Percentiles rank a stretch among this genome's conserved stretches.
These are phyloP conservation scores for Durusdinium trenchii DNA, from an alignment of 73 alveolate species.

Conservation along the genomic window DNA sequence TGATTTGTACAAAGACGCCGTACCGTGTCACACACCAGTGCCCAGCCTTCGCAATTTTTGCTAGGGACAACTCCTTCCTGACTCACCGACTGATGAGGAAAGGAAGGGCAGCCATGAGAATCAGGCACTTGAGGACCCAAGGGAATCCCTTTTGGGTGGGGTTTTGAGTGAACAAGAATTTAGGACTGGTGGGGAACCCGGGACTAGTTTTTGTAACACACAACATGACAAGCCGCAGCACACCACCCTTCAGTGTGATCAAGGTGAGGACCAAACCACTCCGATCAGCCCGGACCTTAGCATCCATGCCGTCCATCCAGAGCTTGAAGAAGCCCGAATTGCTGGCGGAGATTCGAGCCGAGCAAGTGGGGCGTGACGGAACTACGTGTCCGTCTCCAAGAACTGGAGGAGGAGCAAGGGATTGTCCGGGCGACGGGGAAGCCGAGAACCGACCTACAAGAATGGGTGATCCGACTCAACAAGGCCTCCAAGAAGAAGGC, in stretches of 20 bases:
- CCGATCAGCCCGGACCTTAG: background rate
- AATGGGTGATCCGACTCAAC: background rate
- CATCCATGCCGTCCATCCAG: background rate
- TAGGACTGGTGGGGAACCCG: background rate
- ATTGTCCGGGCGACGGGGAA: background rate
- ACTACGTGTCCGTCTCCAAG: background rate
- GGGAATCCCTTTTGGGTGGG: too few relatives aligned
- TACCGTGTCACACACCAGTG: too few relatives aligned
- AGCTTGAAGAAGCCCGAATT: background rate
- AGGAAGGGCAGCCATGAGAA: background rate
- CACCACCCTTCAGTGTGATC: background rate
- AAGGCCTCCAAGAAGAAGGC: background rate
- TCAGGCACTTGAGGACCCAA: background rate
- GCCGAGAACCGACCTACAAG: background rate
- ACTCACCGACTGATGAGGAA: background rate
- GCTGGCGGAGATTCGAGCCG: background rate
- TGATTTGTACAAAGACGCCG: too few relatives aligned
- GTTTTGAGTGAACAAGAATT: background rate
- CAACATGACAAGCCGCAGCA: background rate
- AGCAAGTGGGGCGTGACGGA: background rate
- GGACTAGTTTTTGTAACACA: background rate
- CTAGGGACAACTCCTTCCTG: constrained; percentile 31
- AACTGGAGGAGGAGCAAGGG: background rate
- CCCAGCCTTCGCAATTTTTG: too few relatives aligned
- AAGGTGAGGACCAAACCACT: background rate